These are phyloP conservation scores for Citrus australasica DNA, from an alignment of 345 rosid genomes.

Conservation along the genomic window DNA sequence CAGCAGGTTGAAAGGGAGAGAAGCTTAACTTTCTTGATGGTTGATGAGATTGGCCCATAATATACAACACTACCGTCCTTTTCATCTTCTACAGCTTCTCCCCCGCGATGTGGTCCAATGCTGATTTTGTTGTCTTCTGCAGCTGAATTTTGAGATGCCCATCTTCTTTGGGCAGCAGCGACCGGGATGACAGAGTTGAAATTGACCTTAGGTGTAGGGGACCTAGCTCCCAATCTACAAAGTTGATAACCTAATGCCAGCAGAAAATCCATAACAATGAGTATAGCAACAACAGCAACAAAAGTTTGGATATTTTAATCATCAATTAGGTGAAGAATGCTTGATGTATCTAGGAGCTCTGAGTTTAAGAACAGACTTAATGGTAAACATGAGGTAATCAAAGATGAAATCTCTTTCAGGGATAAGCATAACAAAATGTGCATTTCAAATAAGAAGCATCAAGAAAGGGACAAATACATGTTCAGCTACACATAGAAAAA, in stretches of 20 bases:
- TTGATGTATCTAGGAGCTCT: background rate
- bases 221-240: slow-evolving; percentile 30
- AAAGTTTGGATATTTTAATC: background rate
- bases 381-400: background rate
- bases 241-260: slow-evolving; percentile 37
- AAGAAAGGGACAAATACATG: background rate
- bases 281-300: background rate
- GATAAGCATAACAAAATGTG: background rate
- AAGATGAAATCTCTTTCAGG: background rate
- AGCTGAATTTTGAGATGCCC: slow-evolving; percentile 57
- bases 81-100: slow-evolving; percentile 36
- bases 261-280: background rate
- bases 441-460: background rate
- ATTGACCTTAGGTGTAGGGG: slow-evolving; percentile 26
- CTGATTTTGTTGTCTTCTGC: slow-evolving; percentile 65
- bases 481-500: background rate
- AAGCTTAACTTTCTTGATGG: slow-evolving; percentile 87
- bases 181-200: slow-evolving; percentile 17
- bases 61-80: slow-evolving; percentile 52
- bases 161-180: slow-evolving; percentile 37
- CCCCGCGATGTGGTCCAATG: slow-evolving; percentile 56
- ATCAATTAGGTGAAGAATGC: background rate
- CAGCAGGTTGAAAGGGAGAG: slow-evolving; percentile 97
- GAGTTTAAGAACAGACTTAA: background rate
- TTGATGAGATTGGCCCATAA: slow-evolving; percentile 80